These are phyloP conservation scores for Colletotrichum simmondsii DNA, from an alignment of 2,329 filamentous ascomycete genomes.

Conservation along the genomic window DNA sequence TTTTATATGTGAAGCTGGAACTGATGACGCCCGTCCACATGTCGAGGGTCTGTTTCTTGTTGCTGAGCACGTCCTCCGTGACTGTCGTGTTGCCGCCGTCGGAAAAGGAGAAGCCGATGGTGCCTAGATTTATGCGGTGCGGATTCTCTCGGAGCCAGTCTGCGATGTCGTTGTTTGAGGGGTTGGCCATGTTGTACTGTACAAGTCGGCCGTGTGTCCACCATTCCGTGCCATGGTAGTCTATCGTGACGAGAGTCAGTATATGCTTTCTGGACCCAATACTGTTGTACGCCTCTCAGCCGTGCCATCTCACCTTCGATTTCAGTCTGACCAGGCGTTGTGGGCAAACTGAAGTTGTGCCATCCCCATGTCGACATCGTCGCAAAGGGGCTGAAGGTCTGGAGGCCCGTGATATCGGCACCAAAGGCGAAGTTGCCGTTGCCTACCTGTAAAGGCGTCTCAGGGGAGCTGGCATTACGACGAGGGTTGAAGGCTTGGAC, in stretches of 20 bases:
- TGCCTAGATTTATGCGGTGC: slow-evolving; percentile 61
- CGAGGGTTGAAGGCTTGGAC: slow-evolving; percentile 57
- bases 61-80: slow-evolving; percentile 50
- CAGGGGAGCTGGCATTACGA: slow-evolving; percentile 57
- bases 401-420: slow-evolving; percentile 57
- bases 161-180: slow-evolving; percentile 52
- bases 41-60: slow-evolving; percentile 56
- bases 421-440: slow-evolving; percentile 62
- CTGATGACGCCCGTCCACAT: slow-evolving; percentile 57
- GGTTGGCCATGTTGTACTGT: slow-evolving; percentile 54
- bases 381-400: slow-evolving; percentile 58
- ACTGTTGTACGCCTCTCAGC: not conserved
- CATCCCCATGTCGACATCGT: slow-evolving; percentile 61
- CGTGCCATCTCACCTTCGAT: slow-evolving; percentile 15
- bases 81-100: slow-evolving; percentile 36
- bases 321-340: slow-evolving; percentile 46
- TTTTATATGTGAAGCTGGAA: slow-evolving; percentile 56
- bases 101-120: slow-evolving; percentile 58
- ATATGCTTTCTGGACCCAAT: not conserved
- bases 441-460: slow-evolving; percentile 63
- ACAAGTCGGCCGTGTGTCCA: slow-evolving; percentile 54
- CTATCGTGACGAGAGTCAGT: slow-evolving; percentile 19
- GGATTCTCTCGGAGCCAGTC: slow-evolving; percentile 60
- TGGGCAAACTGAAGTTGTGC: slow-evolving; percentile 60
- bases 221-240: slow-evolving; percentile 55